Base-by-base conservation (phyloP, 306 rosid genomes). In the Alnus rubra region DNA sequence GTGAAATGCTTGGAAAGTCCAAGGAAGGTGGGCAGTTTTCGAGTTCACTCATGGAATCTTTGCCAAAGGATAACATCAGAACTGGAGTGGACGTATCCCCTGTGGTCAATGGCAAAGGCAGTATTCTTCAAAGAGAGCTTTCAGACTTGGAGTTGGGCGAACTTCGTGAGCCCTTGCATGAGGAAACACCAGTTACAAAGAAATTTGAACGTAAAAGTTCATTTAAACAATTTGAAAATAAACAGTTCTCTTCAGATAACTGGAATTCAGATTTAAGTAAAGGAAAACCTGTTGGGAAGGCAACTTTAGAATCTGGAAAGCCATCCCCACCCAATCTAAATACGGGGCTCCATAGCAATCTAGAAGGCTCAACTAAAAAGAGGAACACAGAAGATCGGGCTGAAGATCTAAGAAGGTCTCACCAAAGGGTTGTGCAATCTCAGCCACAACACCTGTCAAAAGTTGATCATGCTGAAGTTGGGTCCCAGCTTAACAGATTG, bases 81-180 rank as follows among this genome's bases (percentile, higher is more conserved):
- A 33, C 31, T 69, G 82, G 90, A 82, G 84, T 67, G 48, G 78
- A 82, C 60, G 80, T 78, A 83, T 92, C 92, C 71, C 94, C 97
- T 74, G 78, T 72, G 78, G 68, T 79, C 78, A 88, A 90, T 85
- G 97, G 93, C 71, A 90, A 79, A 79, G 92, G 86, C 78, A 78
- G 87, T 77, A 67, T 77, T 71, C 98, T 95, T 82, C 97, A 90
- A 82, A 84, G 98, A 89, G 98, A 91, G 88, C 80, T 78, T 84
- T 95, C 99, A 75, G 99, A 95, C 78, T 86, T 91, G 87, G 98
- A 95, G 86, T 76, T 95, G 84, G 99, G 99, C 11, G 99, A 95
- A 88, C 90, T 95, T 81, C 98, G 97, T 71, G 98, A 94, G 80
- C 91, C 93, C 47, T 79, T 88, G 73, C 88, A 92, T 2, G 99